phyloP scores from a whole-genome alignment of 108 stramenopile genomes.

The Bacterosira constricta region DNA sequence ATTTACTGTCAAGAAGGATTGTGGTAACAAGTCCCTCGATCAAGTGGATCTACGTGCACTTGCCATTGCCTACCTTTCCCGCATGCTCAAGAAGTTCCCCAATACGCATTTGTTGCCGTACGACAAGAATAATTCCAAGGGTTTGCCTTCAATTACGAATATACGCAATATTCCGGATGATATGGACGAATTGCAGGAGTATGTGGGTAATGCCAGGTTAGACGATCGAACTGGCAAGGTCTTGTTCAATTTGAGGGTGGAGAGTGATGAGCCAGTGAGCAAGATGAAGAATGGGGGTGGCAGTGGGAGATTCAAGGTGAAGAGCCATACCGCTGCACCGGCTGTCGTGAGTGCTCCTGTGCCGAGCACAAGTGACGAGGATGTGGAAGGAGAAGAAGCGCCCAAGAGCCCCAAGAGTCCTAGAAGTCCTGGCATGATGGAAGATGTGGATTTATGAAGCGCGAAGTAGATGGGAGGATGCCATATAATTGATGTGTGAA shows the following conservation, averaged over 20 bases:
- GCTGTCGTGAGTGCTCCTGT: not conserved
- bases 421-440: not conserved
- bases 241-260: slow-evolving; percentile 42
- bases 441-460: slow-evolving; percentile 3
- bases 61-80: slow-evolving; percentile 32
- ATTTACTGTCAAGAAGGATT: slow-evolving; percentile 51
- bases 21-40: slow-evolving; percentile 28
- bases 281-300: slow-evolving; percentile 33
- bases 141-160: slow-evolving; percentile 29
- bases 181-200: slow-evolving; percentile 24
- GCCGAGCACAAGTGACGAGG: no score
- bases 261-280: slow-evolving; percentile 41
- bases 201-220: slow-evolving; percentile 43
- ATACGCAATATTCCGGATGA: slow-evolving; percentile 50
- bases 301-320: not conserved
- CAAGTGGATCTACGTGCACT: slow-evolving; percentile 32
- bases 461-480: no score
- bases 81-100: slow-evolving; percentile 43
- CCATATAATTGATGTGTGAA: no score
- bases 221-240: slow-evolving; percentile 42
- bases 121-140: slow-evolving; percentile 32
- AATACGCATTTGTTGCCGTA: slow-evolving; percentile 39
- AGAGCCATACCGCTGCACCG: not conserved
- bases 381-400: no score
- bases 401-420: slow-evolving; percentile 6